Evolutionary conservation across 2,329 filamentous ascomycete genomes (phyloP).

Genomic region (Pyricularia sp.): DNA sequence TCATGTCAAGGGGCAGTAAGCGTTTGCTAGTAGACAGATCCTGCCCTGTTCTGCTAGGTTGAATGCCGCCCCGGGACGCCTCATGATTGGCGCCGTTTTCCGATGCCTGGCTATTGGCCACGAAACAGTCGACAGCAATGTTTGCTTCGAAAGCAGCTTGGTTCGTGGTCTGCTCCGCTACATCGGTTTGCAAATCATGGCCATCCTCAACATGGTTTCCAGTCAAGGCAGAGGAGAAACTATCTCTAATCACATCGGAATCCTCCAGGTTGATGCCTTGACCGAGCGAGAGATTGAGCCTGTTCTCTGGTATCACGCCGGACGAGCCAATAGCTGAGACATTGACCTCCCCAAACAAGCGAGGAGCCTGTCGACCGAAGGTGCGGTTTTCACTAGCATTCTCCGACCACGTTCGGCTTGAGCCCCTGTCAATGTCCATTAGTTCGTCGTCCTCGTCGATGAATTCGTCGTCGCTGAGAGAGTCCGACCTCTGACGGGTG

Average conservation of each 20-base stretch:
- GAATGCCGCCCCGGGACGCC: not conserved
- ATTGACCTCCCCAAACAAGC: conserved; percentile 47
- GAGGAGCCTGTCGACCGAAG: conserved; percentile 36
- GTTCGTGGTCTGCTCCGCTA: conserved; percentile 15
- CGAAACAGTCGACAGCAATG: conserved; percentile 13
- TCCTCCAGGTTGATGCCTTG: conserved; percentile 15
- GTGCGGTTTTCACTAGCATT: conserved; percentile 75
- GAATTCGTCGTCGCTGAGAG: conserved; percentile 19
- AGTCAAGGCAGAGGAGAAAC: conserved; percentile 19
- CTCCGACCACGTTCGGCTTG: conserved; percentile 53
- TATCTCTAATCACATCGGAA: conserved; percentile 26
- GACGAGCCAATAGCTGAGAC: conserved; percentile 44
- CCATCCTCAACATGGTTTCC: conserved; percentile 12
- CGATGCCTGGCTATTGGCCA: not conserved
- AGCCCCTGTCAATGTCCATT: conserved; percentile 19
- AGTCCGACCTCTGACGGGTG: conserved; percentile 14
- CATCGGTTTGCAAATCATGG: conserved; percentile 11
- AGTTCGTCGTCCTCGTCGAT: conserved; percentile 19
- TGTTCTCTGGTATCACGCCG: conserved; percentile 36
- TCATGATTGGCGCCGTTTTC: not conserved
- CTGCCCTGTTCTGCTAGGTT: conserved; percentile 10
- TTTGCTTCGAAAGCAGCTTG: conserved; percentile 42
- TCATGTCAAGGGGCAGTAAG: conserved; percentile 36
- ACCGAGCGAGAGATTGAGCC: conserved; percentile 34
- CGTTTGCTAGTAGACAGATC: conserved; percentile 43